Base-by-base conservation (phyloP, 1,284 basidiomycete species). In the Polyporus tsugae region DNA sequence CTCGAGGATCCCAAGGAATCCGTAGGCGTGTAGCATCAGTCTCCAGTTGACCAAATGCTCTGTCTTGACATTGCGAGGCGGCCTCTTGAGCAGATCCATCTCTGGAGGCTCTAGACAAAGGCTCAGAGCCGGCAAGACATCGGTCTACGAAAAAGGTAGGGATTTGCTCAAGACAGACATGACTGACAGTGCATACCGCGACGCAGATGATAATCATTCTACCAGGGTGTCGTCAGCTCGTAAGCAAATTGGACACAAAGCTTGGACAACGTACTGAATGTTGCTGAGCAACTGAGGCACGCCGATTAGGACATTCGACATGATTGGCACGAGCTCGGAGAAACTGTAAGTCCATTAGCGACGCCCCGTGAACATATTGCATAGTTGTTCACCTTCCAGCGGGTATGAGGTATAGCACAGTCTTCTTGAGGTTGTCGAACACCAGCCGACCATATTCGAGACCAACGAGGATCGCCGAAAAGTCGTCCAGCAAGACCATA, bases 301-400 rank as follows among this genome's bases (percentile, higher is more conserved):
- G 38, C 84, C 85, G 17, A 84, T 74, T 17, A 84, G 68, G 55
- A 85, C 77, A 66, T 85, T 86, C 36, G 90, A 75, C 7, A 92
- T 72, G 64, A 91, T 85, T 4, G 90, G 87, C 83, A 90, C 89
- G 69, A 91, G 82, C 75, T 92, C 91, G 10, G 88, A 86, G 80
- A 89, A 91, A 69, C 85, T 73, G 41, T 9, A n/a, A 7, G 2
- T n/a, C 19, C 1, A 25, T 57, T 35, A 57, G 10, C 55, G 52
- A 13, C 15, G 10, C 6, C 9, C 11, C 5, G 17, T 10, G 11
- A 38, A 17, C 1, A 38, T 3, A 29, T 6, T 22, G 6, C 6
- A n/a, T 11, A 10, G 6, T n/a, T 4, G 39, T 68, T 33, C 63
- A 81, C 79, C 76, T 80, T 75, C 86, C 85, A 38, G 85, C 86